Base-by-base conservation (phyloP, 2,329 filamentous ascomycete genomes). In the Rutstroemia sp. region DNA sequence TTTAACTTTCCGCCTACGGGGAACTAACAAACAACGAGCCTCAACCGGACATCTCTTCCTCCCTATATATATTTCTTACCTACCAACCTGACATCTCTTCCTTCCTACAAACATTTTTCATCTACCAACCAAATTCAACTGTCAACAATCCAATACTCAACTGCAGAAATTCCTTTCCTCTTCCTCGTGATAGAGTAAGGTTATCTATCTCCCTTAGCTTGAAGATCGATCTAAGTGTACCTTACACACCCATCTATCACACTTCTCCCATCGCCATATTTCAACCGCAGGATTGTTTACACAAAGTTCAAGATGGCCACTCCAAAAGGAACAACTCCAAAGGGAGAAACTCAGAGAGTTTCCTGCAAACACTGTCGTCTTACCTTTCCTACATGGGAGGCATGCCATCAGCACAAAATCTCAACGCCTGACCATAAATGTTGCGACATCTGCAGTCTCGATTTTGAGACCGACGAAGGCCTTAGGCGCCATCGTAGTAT, bases 391-490 rank as follows among this genome's bases (percentile, higher is more conserved):
- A 37, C 51, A 27, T 57, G 54, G 54, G 16, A 14, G 17, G 16
- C n/a, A 21, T 52, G 19, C 7, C 37, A 46, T 23, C 44, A 34
- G 9, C 54, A 57, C 23, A 57, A 57, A n/a, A 41, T 52, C 19
- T 27, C 23, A 6, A 47, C 42, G 23, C 27, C 30, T 19, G 16
- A 53, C 3, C 54, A 57, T 16, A 53, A 41, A 21, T 57, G 41
- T 5, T 57, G 54, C 44, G 48, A 57, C 6, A 46, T 53, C n/a
- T 51, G 49, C 34, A 45, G 48, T 25, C 37, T 8, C 17, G 54
- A 57, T 23, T 57, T 57, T 17, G 37, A 57, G 14, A 53, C 54
- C 3, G 48, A 52, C 38, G 42, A 57, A 47, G 49, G 54, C 21
- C 42, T 52, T 7, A 57, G 39, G 23, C 48, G 30, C 10, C 54